Base-by-base conservation (phyloP, 2,329 filamentous ascomycete genomes). In the Penicillium concentricum region DNA sequence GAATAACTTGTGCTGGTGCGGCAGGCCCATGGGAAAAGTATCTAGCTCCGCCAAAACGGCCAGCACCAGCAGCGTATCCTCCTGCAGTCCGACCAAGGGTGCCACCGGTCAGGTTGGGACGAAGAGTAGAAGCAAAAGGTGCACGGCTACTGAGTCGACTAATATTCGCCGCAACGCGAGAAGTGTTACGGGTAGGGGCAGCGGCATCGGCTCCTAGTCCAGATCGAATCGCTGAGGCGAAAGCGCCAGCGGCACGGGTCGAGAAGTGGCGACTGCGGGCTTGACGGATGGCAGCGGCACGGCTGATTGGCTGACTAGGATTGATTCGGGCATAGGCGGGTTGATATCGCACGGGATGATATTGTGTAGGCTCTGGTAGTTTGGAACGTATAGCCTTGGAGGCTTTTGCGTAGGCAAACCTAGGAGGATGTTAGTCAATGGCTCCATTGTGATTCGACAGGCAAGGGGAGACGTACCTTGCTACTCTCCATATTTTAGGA, bases 1-100 rank as follows among this genome's bases (percentile, higher is more conserved):
- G 89, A 50, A 97, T 85, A 45, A 97, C 91, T 73, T 97, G 91
- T 1, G 92, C 91, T 38, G 91, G 92, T 8, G 88, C 85, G 10
- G 90, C 88, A 1, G 93, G 91, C 0, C 87, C 85, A 76, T 97
- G 92, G 1, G 91, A 95, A 77, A 97, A 97, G 79, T 93, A 93
- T 63, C 93, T 84, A 24, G 87, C 86, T 43, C 88, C 90, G 63
- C 89, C 86, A 57, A 85, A 73, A 45, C 87, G 82, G 32, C 87
- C 88, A 48, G 86, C 84, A 30, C 90, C 90, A 54, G 82, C 77
- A 38, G 90, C 78, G 61, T 99, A 99, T n/a, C 94, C 94, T 63
- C 93, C 92, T 8, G 92, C 90, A 38, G 90, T 91, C 55, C 93
- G 86, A 34, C 90, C 87, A 43, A 97, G 78, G 24, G 91, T 87